Evolutionary conservation across 2,329 filamentous ascomycete genomes (phyloP).

Genomic region (Xylaria sp.): DNA sequence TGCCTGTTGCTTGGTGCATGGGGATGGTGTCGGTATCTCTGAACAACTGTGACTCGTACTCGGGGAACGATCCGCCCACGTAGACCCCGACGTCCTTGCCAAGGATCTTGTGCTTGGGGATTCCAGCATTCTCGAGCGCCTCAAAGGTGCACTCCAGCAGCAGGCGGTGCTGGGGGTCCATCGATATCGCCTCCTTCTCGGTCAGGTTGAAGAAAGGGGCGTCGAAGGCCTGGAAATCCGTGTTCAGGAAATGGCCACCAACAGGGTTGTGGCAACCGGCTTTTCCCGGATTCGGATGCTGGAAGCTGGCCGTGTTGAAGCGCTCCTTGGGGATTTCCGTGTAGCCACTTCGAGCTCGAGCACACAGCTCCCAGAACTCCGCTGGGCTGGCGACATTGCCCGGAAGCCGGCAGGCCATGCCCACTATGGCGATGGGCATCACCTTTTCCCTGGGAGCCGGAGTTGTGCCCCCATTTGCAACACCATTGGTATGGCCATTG

Average conservation of each 20-base stretch:
- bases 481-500: constrained; percentile 22
- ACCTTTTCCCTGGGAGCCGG: constrained; percentile 14
- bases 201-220: constrained; percentile 57
- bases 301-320: constrained; percentile 45
- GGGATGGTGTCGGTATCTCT: constrained; percentile 51
- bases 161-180: constrained; percentile 59
- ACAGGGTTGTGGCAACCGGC: constrained; percentile 41
- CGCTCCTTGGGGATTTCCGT: constrained; percentile 44
- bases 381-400: constrained; percentile 40
- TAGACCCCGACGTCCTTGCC: constrained; percentile 55
- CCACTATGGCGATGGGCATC: constrained; percentile 41
- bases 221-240: constrained; percentile 52
- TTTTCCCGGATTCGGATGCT: constrained; percentile 41
- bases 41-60: constrained; percentile 51
- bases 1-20: constrained; percentile 56
- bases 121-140: constrained; percentile 55
- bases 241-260: constrained; percentile 44
- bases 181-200: constrained; percentile 50
- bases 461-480: constrained; percentile 11
- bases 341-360: constrained; percentile 42
- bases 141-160: constrained; percentile 58
- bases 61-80: constrained; percentile 50
- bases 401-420: constrained; percentile 42
- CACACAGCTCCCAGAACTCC: constrained; percentile 44
- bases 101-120: constrained; percentile 50